Evolutionary conservation across 768 basidiomycete genomes (phyloP), one percentile per base, ranked within the genome.

Genomic region (Mrakia gelida): DNA sequence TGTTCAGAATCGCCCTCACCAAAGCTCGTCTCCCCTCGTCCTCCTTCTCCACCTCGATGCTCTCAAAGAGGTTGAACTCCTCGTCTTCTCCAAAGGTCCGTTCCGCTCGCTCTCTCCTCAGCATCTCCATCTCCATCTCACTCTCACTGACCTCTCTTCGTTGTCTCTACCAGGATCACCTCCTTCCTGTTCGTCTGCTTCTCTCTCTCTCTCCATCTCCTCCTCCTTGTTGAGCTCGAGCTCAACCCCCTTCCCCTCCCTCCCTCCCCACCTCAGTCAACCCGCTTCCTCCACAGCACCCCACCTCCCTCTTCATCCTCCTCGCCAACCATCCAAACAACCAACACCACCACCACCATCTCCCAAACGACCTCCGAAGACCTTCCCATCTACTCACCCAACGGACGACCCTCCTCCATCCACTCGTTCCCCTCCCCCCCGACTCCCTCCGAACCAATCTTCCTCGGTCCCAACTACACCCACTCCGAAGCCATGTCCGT

Each of bases 401-500:
- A 8, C 67, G 38, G 18, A 26, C 38, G 18, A 26, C 38, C 34
- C 9, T 43, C 67, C 11, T 41, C 26, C 41, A 41, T 38, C 18
- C 18, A 34, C 67, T 70, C 67, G 18, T 70, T 70, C 38, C 67
- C 67, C 38, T 70, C 67, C 21, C 67, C 67, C 26, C 67, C 67
- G 8, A 70, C 67, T 43, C 67, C 67, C 38, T 70, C 67, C 26
- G 67, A 70, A 41, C 67, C 67, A 3, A 45, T 70, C 23, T 70
- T 70, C 38, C 67, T 70, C 23, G 67, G 38, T 8, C 67, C 67
- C 34, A 70, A 70, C 67, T 70, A 41, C 67, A 70, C 67, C 26
- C 67, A 70, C 38, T 26, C 34, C 41, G 67, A 70, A 7, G 41
- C 67, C 26, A 70, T 70, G 38, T 34, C 38, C 67, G 38, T 70